Base-by-base conservation (phyloP, 1,139 yeast species). In the Nakaseomyces uthaithaninus region DNA sequence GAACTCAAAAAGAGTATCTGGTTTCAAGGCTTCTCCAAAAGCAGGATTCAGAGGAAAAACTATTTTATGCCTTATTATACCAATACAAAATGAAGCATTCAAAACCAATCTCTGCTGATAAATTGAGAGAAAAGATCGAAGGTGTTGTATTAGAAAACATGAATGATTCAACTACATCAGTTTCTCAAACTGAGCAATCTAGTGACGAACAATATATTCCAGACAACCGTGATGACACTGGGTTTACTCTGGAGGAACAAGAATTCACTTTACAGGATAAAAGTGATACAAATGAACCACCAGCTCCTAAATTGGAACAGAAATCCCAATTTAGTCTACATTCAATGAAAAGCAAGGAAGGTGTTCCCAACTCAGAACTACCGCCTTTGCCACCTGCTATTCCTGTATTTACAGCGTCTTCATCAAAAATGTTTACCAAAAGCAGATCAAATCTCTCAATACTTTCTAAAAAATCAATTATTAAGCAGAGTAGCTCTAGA, bases 11-110 rank as follows among this genome's bases (percentile, higher is more conserved):
- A 43, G 71, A 74, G 15, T 64, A 72, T 10, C 76, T 91, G 27
- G 65, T 83, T 27, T 62, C 73, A 7, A 73, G 77, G 44, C 67
- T 91, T 33, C 52, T 81, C 38, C 68, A 79, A 2, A 68, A 75
- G 0, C 74, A 68, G 22, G 73, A 77, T 41, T 82, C 81, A 49
- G 76, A 94, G 1, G 98, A 93, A 55, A 93, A 91, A 66, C 77
- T 91, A 42, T 91, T 91, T 53, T 93, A 91, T 63, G 81, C 86
- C 46, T 66, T 93, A 43, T 67, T 91, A 46, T 68, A 81, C 68
- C 80, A 85, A 54, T 91, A 91, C 61, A 74, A 96, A 50, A 83
- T 81, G 52, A 93, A 51, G 37, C 54, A 56, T 41, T 22, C 54
- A 15, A 36, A 36, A 22, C 39, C 43, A 23, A 18, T 42, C 16